Conservation (phyloP, 2,329 filamentous ascomycete genomes). For the Alternaria conjuncta region DNA sequence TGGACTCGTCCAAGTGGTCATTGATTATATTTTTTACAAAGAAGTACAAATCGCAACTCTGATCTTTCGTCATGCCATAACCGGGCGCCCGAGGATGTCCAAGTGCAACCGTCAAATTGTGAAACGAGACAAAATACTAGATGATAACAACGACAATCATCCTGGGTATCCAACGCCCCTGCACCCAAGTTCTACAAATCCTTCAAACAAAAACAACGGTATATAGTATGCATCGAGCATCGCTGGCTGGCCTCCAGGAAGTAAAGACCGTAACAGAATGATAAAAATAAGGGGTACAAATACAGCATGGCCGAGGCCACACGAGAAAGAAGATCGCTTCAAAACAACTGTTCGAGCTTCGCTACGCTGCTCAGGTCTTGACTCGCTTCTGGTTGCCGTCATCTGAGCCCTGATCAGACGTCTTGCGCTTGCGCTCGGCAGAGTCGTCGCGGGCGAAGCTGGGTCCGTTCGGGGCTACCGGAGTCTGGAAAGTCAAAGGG, state of each 20-base stretch:
- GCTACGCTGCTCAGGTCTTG: slow-evolving; percentile 35
- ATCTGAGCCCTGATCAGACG: slow-evolving; percentile 48
- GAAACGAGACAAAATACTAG: slow-evolving; percentile 17
- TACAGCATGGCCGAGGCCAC: slow-evolving; percentile 1
- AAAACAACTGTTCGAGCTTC: neutral
- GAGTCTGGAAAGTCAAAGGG: slow-evolving; percentile 91
- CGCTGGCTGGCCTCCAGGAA: slow-evolving; percentile 4
- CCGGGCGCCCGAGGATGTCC: slow-evolving; percentile 4
- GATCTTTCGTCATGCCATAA: slow-evolving; percentile 16
- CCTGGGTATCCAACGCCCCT: slow-evolving; percentile 40
- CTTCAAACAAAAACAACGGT: neutral
- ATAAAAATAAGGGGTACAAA: slow-evolving; percentile 17
- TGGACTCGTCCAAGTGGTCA: slow-evolving; percentile 14
- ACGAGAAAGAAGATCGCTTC: neutral
- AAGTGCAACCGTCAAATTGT: slow-evolving; percentile 17
- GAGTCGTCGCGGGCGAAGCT: slow-evolving; percentile 54
- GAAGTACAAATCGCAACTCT: slow-evolving; percentile 10
- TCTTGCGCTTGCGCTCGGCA: slow-evolving; percentile 50
- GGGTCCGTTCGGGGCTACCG: slow-evolving; percentile 57
- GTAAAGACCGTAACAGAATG: slow-evolving; percentile 6
- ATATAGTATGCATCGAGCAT: slow-evolving; percentile 15
- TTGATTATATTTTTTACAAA: slow-evolving; percentile 24
- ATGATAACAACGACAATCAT: slow-evolving; percentile 14
- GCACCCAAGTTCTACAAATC: slow-evolving; percentile 18
- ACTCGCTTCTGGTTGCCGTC: slow-evolving; percentile 45